Evolutionary conservation across 768 basidiomycete genomes (phyloP).

Genomic region (Butyriboletus loyo): DNA sequence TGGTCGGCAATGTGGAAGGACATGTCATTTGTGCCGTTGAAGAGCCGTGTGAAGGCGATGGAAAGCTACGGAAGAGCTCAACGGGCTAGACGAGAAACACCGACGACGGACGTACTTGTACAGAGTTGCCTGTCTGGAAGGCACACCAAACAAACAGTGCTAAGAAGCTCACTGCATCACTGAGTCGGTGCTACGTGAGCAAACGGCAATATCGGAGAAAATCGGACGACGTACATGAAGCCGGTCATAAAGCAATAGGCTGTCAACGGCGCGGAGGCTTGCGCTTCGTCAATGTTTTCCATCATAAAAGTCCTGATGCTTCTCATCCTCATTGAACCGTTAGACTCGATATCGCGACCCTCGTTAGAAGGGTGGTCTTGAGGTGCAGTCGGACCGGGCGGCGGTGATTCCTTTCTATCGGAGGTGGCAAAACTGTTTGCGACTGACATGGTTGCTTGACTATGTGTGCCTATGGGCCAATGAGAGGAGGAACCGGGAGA

Average conservation of each 20-base stretch:
- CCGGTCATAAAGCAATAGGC: slow-evolving; percentile 80
- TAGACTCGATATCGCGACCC: slow-evolving; percentile 17
- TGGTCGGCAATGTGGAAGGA: slow-evolving; percentile 79
- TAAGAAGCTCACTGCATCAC: slow-evolving; percentile 71
- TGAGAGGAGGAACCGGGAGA: too few relatives aligned
- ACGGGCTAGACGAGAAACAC: neutral
- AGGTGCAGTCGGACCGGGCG: neutral
- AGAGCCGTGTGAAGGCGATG: slow-evolving; percentile 80
- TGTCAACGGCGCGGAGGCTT: slow-evolving; percentile 50
- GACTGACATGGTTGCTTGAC: neutral
- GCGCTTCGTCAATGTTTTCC: slow-evolving; percentile 24
- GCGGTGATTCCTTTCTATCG: neutral
- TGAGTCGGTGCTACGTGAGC: slow-evolving; percentile 21
- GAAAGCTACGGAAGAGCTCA: slow-evolving; percentile 49
- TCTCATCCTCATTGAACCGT: slow-evolving; percentile 1
- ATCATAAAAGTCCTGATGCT: slow-evolving; percentile 11
- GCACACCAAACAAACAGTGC: slow-evolving; percentile 84
- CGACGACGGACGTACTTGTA: slow-evolving; percentile 43
- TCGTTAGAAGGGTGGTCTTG: neutral
- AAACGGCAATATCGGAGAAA: neutral
- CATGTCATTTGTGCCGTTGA: slow-evolving; percentile 49
- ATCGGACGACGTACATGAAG: slow-evolving; percentile 52
- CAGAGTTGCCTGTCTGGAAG: slow-evolving; percentile 79
- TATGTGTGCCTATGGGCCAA: neutral
- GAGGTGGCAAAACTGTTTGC: neutral